These are phyloP conservation scores for Alternaria burnsii DNA, from an alignment of 2,329 filamentous ascomycete species.

Conservation along the genomic window DNA sequence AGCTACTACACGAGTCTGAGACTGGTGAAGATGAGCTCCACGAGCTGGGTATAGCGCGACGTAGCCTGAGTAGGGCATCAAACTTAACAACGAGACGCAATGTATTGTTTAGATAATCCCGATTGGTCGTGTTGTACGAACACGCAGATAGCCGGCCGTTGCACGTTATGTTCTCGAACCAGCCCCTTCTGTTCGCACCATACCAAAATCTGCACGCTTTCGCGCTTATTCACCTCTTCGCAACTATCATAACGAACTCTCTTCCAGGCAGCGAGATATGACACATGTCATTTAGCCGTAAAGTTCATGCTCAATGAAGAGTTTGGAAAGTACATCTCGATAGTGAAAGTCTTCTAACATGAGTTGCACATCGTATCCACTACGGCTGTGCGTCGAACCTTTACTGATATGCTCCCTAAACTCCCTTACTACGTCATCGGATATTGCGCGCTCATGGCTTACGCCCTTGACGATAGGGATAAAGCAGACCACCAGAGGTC, in stretches of 20 bases:
- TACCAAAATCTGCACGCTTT: not conserved
- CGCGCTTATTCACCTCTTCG: not conserved
- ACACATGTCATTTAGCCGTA: not conserved
- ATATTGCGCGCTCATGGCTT: not conserved
- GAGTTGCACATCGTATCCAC: not conserved
- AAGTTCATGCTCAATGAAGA: not conserved
- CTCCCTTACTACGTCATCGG: not conserved
- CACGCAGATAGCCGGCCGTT: not conserved
- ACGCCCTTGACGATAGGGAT: not conserved
- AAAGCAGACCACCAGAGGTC: not conserved
- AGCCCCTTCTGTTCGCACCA: not conserved
- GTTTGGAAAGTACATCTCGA: not conserved
- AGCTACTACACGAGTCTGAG: not conserved
- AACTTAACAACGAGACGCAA: not conserved
- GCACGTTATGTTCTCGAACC: not conserved
- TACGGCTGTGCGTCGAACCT: not conserved
- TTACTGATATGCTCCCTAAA: not conserved
- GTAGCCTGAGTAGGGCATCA: not conserved
- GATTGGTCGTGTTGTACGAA: not conserved
- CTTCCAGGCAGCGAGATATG: not conserved
- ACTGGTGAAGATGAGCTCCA: not conserved
- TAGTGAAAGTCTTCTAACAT: not conserved
- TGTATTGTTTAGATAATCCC: not conserved
- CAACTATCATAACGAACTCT: not conserved
- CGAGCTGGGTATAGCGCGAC: not conserved